These are phyloP conservation scores for Cornus florida DNA, from an alignment of 148 eudicot genomes.

Conservation along the genomic window DNA sequence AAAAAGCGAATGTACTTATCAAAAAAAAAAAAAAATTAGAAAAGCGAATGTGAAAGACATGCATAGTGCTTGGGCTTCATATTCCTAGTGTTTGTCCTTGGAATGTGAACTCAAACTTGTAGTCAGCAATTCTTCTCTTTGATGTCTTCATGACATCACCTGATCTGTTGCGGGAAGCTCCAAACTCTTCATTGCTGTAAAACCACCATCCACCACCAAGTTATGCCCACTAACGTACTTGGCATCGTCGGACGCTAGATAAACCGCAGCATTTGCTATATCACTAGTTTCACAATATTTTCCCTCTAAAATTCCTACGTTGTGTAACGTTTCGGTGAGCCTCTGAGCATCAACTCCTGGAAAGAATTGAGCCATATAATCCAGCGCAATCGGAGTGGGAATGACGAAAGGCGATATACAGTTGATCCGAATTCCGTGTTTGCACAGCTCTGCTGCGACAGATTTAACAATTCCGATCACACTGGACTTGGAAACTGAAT, in stretches of 20 bases:
- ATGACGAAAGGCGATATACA: constrained; percentile 74
- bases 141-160: neutral
- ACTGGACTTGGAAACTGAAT: constrained; percentile 55
- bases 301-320: constrained; percentile 46
- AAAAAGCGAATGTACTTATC: too few species aligned
- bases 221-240: constrained; percentile 80
- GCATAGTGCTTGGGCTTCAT: too few species aligned
- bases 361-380: constrained; percentile 40
- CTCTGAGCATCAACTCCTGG: constrained; percentile 44
- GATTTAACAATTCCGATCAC: constrained; percentile 69
- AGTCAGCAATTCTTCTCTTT: too few species aligned
- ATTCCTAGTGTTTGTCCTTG: too few species aligned
- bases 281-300: constrained; percentile 57
- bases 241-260: constrained; percentile 77
- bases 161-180: constrained; percentile 39
- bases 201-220: constrained; percentile 84
- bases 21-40: too few species aligned
- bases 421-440: constrained; percentile 72
- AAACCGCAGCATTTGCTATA: constrained; percentile 79
- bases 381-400: constrained; percentile 64
- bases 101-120: too few species aligned
- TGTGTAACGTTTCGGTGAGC: constrained; percentile 38
- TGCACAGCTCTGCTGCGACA: constrained; percentile 55
- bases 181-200: constrained; percentile 56
- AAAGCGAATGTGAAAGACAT: too few species aligned